Evolutionary conservation across 768 basidiomycete species (phyloP), one percentile per base, ranked within the genome.

Genomic region (Udeniomyces megalosporus): DNA sequence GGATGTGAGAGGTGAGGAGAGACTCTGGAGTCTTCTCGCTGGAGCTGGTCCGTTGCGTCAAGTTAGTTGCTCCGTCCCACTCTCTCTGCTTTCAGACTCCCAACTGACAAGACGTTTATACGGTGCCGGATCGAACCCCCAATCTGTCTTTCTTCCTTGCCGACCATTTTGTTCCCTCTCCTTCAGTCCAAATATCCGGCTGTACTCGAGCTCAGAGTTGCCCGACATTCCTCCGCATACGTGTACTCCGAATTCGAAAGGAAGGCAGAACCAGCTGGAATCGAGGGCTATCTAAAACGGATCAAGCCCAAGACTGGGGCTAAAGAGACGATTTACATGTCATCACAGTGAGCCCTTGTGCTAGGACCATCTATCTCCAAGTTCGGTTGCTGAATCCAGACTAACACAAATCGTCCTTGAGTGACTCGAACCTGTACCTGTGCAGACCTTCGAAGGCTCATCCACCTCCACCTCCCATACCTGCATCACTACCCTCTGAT

Each of bases 271-370:
- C 63, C 63, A 8, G 35, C 58, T 7, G 52, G 48, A 26, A 38
- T 65, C 42, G 63, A 65, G 44, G 63, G 63, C 11, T 65, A 59
- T 44, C 34, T 65, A 32, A 46, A 52, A 14, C 50, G 63, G 22
- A 55, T 65, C 50, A 58, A 58, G n/a, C 29, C 38, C 17, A 59
- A 65, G 38, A 65, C 63, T 20, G 45, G 49, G 12, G 29, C 58
- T 14, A 44, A 50, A 47, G 58, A 49, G 24, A 52, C 50, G 32
- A 60, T 54, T 8, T 65, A 65, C 35, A 12, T 65, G 1, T 48
- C 58, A 15, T 34, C 46, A 17, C 62, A 63, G 60, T 61, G 8
- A 15, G 52, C 50, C 15, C 12, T 31, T 20, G 20, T 20, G 28
- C 22, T 46, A 48, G 4, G 28, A 34, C 3, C 10, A 29, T 48